Base-by-base conservation (phyloP, 495 filamentous ascomycete species). In the Pyrenula aspistea region DNA sequence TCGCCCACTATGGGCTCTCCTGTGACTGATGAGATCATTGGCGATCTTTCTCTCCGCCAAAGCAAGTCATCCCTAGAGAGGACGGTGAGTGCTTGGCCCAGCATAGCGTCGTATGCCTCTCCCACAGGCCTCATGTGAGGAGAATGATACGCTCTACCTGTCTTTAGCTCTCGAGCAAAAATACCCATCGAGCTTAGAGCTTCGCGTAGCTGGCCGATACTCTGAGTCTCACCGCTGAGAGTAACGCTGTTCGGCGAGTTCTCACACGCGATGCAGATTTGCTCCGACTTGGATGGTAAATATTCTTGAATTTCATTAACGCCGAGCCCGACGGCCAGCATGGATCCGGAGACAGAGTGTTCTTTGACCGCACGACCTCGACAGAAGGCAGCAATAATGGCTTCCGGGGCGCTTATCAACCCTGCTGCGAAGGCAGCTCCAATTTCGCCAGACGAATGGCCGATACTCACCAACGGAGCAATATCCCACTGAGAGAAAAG, bases 381-480 rank as follows among this genome's bases (percentile, higher is more conserved):
- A 25, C 3, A 20, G 51, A 71, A 78, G 2, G 72, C 68, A 22
- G 67, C 31, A 1, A 59, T 60, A 1, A 77, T 72, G 0, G 74
- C 66, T 2, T 54, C 56, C 24, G 64, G 59, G 12, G 71, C 65
- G 0, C 71, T 68, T 8, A 85, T 56, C 0, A 66, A 66, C 1
- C 73, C 75, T 12, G 78, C 73, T 10, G 79, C 75, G 62, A 82
- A 85, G 0, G 82, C 82, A 12, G 81, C 80, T 2, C 72, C 81
- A 25, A 87, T 83, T 62, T 87, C 83, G 22, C 83, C 83, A 1
- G 73, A 79, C 0, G 83, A 85, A 62, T 87, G 83, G 8, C 83
- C 83, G 11, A 80, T 62, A 2, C 81, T 78, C 0, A 71, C 68
- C 10, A 66, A 57, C 11, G 50, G 50, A 20, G 22, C 20, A 19